Base-by-base conservation (phyloP, 768 basidiomycete species). In the Leucocoprinus sp. region DNA sequence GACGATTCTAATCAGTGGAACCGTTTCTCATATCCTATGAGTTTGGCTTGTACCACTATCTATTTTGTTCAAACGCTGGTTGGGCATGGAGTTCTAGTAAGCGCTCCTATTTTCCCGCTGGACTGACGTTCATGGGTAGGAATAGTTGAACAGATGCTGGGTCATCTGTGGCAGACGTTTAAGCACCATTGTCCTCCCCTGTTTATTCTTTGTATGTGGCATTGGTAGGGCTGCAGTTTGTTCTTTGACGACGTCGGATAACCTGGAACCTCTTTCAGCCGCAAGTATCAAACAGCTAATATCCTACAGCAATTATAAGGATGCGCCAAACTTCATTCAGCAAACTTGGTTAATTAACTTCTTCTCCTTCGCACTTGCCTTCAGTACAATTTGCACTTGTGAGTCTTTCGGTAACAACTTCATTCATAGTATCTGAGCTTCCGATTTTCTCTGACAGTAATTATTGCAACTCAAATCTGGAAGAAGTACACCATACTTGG, bases 21-120 rank as follows among this genome's bases (percentile, higher is more conserved):
- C 37, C 42, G 51, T 18, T 54, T 65, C 19, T 58, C 58, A 5
- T 53, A 59, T 8, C 59, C 58, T 43, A 61, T 61, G 6, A 58
- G 64, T 34, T 48, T 63, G 7, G 59, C 64, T 42, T 60, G 58
- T 18, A 64, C 60, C 37, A 53, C 60, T 18, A 49, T 66, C 24
- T 66, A 64, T 47, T 45, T 60, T 11, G 50, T 54, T 12, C 67
- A 67, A 50, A 66, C 64, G 0, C 40, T 67, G 22, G 48, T 66
- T 8, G 66, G 64, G 7, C 65, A 66, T 38, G 51, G 55, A 11
- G 55, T 65, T 21, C 56, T 60, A 44, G 63, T 63, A 43, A 14
- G 55, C 50, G 31, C 37, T n/a, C 29, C 22, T 15, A 14, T 24
- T 14, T 9, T 2, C 14, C 3, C 12, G 33, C n/a, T 37, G 18